phyloP scores from a whole-genome alignment of 345 rosid genomes.

The Lumnitzera littorea region DNA sequence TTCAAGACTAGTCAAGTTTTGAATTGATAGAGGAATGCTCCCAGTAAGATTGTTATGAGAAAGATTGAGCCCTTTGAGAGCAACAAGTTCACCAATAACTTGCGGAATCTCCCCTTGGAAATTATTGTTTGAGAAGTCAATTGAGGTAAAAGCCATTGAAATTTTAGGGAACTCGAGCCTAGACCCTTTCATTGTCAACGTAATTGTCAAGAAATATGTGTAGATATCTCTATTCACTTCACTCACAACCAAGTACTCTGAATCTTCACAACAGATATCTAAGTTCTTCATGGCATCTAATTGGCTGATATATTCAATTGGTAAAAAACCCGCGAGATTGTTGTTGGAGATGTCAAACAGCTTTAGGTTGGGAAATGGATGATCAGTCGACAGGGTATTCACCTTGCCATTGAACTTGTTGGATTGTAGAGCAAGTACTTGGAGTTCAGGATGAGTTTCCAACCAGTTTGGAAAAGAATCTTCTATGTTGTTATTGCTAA shows the following conservation, averaged over 20 bases:
- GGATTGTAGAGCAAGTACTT: conserved; percentile 16
- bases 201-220: background rate
- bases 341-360: conserved; percentile 23
- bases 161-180: background rate
- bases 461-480: conserved; percentile 24
- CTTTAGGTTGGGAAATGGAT: conserved; percentile 11
- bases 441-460: conserved; percentile 12
- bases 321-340: conserved; percentile 20
- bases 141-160: background rate
- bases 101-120: conserved; percentile 18
- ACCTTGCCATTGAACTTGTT: conserved; percentile 19
- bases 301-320: background rate
- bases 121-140: conserved; percentile 22
- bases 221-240: too few relatives aligned
- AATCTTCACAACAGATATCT: background rate
- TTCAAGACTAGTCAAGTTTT: conserved; percentile 10
- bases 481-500: conserved; percentile 20
- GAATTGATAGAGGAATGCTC: conserved; percentile 5
- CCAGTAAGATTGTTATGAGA: conserved; percentile 14
- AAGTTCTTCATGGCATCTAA: conserved; percentile 3
- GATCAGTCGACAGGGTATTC: rapidly evolving
- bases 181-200: conserved; percentile 4
- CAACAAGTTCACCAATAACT: conserved; percentile 10
- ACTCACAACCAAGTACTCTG: background rate
- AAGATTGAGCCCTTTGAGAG: conserved; percentile 17